Percentiles rank a stretch among this genome's conserved stretches.
Evolutionary conservation across 2,329 filamentous ascomycete species (phyloP).

Genomic region (Colletotrichum sublineola): DNA sequence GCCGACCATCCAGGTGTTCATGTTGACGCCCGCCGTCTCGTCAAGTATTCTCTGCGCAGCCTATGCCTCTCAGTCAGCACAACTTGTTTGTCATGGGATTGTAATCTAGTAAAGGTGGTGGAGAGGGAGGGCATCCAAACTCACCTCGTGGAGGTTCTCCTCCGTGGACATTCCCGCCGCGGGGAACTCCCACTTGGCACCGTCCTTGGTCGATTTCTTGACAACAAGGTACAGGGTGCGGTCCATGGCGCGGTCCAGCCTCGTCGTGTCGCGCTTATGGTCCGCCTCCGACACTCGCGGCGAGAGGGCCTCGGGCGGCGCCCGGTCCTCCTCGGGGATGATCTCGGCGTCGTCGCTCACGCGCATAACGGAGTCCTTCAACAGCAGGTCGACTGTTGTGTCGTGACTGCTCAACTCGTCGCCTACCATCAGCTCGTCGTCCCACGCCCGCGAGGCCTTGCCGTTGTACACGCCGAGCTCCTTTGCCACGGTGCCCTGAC

Average conservation of each 20-base stretch:
- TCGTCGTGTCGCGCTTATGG: conserved; percentile 76
- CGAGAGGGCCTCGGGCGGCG: conserved; percentile 78
- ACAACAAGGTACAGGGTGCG: conserved; percentile 91
- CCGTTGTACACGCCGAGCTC: conserved; percentile 90
- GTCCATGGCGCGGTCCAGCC: conserved; percentile 83
- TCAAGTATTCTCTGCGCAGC: conserved; percentile 84
- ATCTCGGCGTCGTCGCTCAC: conserved; percentile 72
- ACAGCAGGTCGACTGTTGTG: conserved; percentile 74
- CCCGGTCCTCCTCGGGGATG: conserved; percentile 69
- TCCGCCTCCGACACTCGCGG: conserved; percentile 84
- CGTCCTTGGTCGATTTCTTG: conserved; percentile 64
- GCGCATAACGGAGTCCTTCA: conserved; percentile 80
- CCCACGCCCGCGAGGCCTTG: conserved; percentile 80
- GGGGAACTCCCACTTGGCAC: conserved; percentile 86
- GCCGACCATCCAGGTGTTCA: conserved; percentile 99
- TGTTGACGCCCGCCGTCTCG: conserved; percentile 86
- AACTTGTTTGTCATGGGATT: background rate
- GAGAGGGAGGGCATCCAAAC: conserved; percentile 49
- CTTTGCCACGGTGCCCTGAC: conserved; percentile 79
- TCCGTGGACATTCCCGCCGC: conserved; percentile 75
- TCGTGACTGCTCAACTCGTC: conserved; percentile 75
- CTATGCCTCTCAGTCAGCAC: conserved; percentile 61
- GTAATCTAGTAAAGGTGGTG: background rate
- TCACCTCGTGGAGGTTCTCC: conserved; percentile 87
- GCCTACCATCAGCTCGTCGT: conserved; percentile 88